Evolutionary conservation across 1,139 yeast genomes (phyloP).

Genomic region (Williopsis jadinii): DNA sequence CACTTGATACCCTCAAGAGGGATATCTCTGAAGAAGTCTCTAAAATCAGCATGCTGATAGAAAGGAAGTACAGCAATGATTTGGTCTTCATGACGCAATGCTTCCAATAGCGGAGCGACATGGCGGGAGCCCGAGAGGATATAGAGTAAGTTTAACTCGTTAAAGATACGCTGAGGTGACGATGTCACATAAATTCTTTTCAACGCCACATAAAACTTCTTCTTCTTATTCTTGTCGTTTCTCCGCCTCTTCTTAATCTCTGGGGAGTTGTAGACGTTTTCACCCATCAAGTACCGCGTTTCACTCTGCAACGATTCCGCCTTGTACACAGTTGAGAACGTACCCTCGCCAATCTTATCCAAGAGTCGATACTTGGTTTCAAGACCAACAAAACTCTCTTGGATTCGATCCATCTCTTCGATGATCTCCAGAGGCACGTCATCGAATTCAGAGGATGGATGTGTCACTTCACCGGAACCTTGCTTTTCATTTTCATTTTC

Average conservation of each 20-base stretch:
- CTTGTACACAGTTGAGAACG: slow-evolving; percentile 80
- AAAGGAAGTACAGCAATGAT: slow-evolving; percentile 89
- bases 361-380: slow-evolving; percentile 28
- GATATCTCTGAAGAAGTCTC: slow-evolving; percentile 76
- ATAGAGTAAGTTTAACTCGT: slow-evolving; percentile 75
- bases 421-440: slow-evolving; percentile 38
- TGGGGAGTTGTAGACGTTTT: slow-evolving; percentile 83
- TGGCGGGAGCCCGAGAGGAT: slow-evolving; percentile 59
- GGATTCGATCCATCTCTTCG: slow-evolving; percentile 62
- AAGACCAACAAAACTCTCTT: slow-evolving; percentile 56
- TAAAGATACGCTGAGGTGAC: slow-evolving; percentile 82
- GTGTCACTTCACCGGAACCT: background rate
- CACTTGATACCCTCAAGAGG: slow-evolving; percentile 73
- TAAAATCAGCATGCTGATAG: slow-evolving; percentile 84
- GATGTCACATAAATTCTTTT: slow-evolving; percentile 94
- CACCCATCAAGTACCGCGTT: slow-evolving; percentile 83
- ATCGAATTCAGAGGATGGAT: slow-evolving; percentile 1
- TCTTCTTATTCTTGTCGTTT: slow-evolving; percentile 18
- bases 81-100: slow-evolving; percentile 81
- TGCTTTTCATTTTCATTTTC: no score
- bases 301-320: slow-evolving; percentile 51
- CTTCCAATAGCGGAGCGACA: slow-evolving; percentile 87
- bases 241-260: slow-evolving; percentile 33
- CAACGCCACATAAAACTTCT: slow-evolving; percentile 69
- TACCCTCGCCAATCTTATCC: slow-evolving; percentile 78